phyloP scores from a whole-genome alignment of 371 early-diverging fungal species.

The Batkoa obscura region DNA sequence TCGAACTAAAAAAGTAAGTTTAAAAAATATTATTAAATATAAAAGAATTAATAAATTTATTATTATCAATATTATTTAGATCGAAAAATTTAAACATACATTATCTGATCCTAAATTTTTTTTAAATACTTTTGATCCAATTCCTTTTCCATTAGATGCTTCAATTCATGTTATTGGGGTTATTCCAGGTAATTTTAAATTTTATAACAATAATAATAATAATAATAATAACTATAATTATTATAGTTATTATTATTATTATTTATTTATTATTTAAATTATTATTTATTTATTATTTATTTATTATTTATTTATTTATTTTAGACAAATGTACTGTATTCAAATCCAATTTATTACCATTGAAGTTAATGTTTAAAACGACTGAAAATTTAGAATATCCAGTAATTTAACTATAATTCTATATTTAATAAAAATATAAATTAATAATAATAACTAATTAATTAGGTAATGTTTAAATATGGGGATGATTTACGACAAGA shows the following conservation, averaged over 20 bases:
- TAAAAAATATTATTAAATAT: too few species aligned
- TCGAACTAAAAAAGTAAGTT: slow-evolving; percentile 55
- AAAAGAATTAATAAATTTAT: too few species aligned
- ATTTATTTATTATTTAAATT: too few species aligned
- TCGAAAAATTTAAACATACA: slow-evolving; percentile 50
- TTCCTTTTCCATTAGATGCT: slow-evolving; percentile 79
- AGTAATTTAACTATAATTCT: too few species aligned
- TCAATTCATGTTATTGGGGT: slow-evolving; percentile 64
- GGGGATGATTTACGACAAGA: slow-evolving; percentile 97
- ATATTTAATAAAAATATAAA: too few species aligned
- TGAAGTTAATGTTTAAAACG: slow-evolving; percentile 62
- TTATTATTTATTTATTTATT: too few species aligned
- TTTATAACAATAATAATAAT: background rate
- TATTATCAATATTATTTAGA: too few species aligned
- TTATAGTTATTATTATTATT: too few species aligned
- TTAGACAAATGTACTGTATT: slow-evolving; percentile 68
- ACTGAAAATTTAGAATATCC: slow-evolving; percentile 57
- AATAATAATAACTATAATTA: too few species aligned
- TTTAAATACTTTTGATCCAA: slow-evolving; percentile 46
- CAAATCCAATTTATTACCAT: slow-evolving; percentile 73
- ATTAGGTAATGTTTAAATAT: slow-evolving; percentile 73
- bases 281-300: too few species aligned
- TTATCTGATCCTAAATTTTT: slow-evolving; percentile 66
- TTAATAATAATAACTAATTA: background rate
- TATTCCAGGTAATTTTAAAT: slow-evolving; percentile 31